phyloP scores from a whole-genome alignment of 2,329 filamentous ascomycete species.

The Penicillium hordei region DNA sequence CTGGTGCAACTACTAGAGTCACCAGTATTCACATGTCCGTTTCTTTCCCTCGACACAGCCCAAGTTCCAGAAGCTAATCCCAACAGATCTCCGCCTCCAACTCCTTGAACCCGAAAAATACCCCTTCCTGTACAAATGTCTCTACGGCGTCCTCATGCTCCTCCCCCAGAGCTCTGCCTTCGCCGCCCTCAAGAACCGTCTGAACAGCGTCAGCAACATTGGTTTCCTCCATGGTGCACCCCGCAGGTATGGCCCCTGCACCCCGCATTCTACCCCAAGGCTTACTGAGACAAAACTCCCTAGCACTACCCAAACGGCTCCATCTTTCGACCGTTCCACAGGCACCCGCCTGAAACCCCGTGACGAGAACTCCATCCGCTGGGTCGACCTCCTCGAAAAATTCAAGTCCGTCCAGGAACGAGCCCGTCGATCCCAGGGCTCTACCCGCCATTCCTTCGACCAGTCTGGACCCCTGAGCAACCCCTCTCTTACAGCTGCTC shows the following conservation, averaged over 20 bases:
- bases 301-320: conserved; percentile 19
- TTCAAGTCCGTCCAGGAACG: conserved; percentile 89
- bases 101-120: conserved; percentile 93
- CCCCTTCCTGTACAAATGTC: conserved; percentile 93
- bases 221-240: conserved; percentile 85
- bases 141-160: conserved; percentile 96
- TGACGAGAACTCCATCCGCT: conserved; percentile 82
- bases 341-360: conserved; percentile 75
- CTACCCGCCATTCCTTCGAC: conserved; percentile 45
- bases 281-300: conserved; percentile 3
- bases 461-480: conserved; percentile 53
- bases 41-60: not conserved
- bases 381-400: conserved; percentile 90
- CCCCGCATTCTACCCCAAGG: not conserved
- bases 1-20: conserved; percentile 95
- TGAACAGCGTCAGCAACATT: conserved; percentile 96
- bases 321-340: conserved; percentile 65
- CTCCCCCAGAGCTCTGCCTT: conserved; percentile 98
- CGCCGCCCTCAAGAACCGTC: conserved; percentile 89
- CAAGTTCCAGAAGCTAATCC: conserved; percentile 10
- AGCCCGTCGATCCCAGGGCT: conserved; percentile 66
- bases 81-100: conserved; percentile 82
- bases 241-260: conserved; percentile 62
- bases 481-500: conserved; percentile 34
- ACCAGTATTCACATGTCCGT: conserved; percentile 91